Evolutionary conservation across 2,329 filamentous ascomycete genomes (phyloP), one percentile per base, ranked within the genome.

Genomic region (Rasamsonia emersonii): DNA sequence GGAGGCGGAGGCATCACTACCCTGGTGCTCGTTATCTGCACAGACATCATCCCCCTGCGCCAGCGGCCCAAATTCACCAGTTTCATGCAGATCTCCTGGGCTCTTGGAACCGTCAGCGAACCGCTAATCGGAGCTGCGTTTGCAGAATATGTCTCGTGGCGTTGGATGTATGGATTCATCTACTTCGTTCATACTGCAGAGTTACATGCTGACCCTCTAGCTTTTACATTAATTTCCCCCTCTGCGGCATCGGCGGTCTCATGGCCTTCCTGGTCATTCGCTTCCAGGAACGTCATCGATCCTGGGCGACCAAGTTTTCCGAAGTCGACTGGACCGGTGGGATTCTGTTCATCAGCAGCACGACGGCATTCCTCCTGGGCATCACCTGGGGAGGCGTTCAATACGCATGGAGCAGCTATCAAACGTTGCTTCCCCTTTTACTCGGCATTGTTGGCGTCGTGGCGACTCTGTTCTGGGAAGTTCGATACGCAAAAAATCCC

Each of bases 161-260:
- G 28, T 8, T 31, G 34, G 28, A 23, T 32, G 8, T 23, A 7
- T 23, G n/a, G n/a, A 7, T 23, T 8, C 8, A 8, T 8, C 8
- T 23, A 23, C 20, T 8, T 8, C 20, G n/a, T 8, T 23, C 8
- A 8, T n/a, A 23, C n/a, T n/a, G 8, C 8, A 23, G 8, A 23
- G 8, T 8, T 23, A 23, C n/a, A 23, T 7, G 20, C 8, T 23
- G 20, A 23, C 20, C 7, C n/a, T 23, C 20, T 7, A 70, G 80
- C 29, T 78, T 79, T 47, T 82, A 70, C 65, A 64, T 78, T 43
- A 80, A 79, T 41, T 54, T 78, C 2, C 73, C 75, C 2, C 68
- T 78, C 44, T 61, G 67, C 18, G 70, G 57, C 2, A 36, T 73
- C n/a, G 67, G 65, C 3, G 50, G 59, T 10, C 41, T 66, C 21